Base-by-base conservation (phyloP, 495 filamentous ascomycete species). In the Lophiotrema nucula region DNA sequence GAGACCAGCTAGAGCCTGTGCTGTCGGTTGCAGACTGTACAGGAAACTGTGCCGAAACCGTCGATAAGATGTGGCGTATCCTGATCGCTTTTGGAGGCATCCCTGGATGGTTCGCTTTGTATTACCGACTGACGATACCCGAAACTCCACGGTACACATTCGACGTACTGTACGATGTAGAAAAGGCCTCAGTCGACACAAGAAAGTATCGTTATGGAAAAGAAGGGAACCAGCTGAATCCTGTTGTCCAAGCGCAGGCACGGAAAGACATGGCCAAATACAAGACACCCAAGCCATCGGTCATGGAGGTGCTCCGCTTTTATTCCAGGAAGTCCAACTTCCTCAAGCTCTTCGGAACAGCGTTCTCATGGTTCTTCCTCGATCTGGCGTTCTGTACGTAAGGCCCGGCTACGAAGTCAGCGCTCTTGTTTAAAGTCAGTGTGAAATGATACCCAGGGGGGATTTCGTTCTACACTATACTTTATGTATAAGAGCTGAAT, bases 51-150 rank as follows among this genome's bases (percentile, higher is more conserved):
- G 73, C 76, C 24, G 58, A 83, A 19, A 83, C 88, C 15, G 86
- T 89, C 12, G 89, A 92, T 72, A 88, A 86, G 74, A 90, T 92
- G 85, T 93, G 89, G 89, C 79, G 89, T 57, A 72, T 81, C 6
- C 72, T 91, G 38, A 85, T 93, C 65, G 88, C 87, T 8, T 83
- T 90, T 66, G 89, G 88, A 45, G 85, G 85, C 11, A 82, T 92
- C 8, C 88, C 89, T 1, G 89, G 81, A 33, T 85, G 81, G 68
- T 81, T 88, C 51, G 88, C 88, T 10, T 80, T 93, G 25, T 92
- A 89, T 75, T 91, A 85, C 72, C 88, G 90, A 33, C 78, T 96
- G 3, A 95, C 90, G 22, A 95, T 96, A 59, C 90, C 91, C 24
- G 88, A 91, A 70, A 83, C 90, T 58, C 86, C 78, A 27, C 83